Base-by-base conservation (phyloP, 768 basidiomycete genomes). In the Boletellus ananas region DNA sequence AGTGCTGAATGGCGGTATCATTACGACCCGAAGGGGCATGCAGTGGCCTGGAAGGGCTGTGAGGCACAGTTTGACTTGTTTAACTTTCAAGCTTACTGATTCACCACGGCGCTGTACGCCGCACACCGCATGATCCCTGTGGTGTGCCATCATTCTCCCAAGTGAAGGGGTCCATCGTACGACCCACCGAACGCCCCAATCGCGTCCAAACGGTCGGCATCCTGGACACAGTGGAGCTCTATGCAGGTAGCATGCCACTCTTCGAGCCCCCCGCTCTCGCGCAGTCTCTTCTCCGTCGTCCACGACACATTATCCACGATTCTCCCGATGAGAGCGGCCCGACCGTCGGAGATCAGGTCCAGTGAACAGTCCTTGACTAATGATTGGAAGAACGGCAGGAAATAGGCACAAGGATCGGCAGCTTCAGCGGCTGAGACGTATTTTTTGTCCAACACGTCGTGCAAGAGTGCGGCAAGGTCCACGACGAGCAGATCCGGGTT, bases 401-500 rank as follows among this genome's bases (percentile, higher is more conserved):
- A 85, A 61, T 79, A 87, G 48, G 71, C 67, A 66, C 80, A 81
- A 6, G 85, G 79, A 62, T 87, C 80, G 16, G 77, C 72, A 12
- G 80, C 78, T 58, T 79, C 67, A 47, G 73, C 74, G 12, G 74
- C 65, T 2, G 82, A 71, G 16, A 84, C 83, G 61, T 92, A 90
- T 73, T 92, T 91, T 71, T 87, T 89, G 77, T 91, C 89, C 31
- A 90, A 72, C 36, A 93, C 77, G 66, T 95, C 92, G 60, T 94
- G 93, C 39, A 94, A 79, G 34, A 95, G 78, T n/a, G 93, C 87
- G 27, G 87, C 85, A 41, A 94, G 72, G 66, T 94, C 92, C 20
- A 94, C 79, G 6, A 82, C 78, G 18, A 94, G 70, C 2, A 93
- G 67, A 70, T 94, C 89, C 3, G 83, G 82, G 36, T 69, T 69